Evolutionary conservation across 164 flowering plant genomes (phyloP).

Genomic region (Kingdonia uniflora): DNA sequence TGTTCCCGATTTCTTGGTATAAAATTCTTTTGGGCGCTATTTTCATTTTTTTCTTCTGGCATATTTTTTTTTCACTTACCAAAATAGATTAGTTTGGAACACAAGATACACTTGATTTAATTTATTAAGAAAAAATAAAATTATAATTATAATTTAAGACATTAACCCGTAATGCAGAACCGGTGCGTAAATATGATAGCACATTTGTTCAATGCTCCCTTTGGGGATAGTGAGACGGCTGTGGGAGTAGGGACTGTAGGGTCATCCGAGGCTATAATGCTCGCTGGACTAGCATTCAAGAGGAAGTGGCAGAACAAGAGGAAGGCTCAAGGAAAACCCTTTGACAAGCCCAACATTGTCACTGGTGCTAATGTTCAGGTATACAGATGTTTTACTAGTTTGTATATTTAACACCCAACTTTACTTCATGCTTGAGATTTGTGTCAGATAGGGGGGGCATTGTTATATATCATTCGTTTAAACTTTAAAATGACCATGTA

Average conservation of each 20-base stretch:
- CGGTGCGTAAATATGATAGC: slow-evolving; percentile 77
- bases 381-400: background rate
- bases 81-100: too few species aligned
- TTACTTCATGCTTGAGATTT: background rate
- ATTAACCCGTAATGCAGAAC: slow-evolving; percentile 31
- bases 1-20: too few species aligned
- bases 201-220: slow-evolving; percentile 49
- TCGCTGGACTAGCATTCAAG: slow-evolving; percentile 69
- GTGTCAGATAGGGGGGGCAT: background rate
- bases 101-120: background rate
- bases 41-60: too few species aligned
- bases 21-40: too few species aligned
- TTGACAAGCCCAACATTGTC: slow-evolving; percentile 65
- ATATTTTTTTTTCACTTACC: too few species aligned
- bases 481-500: too few species aligned
- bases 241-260: slow-evolving; percentile 66
- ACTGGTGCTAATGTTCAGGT: slow-evolving; percentile 69
- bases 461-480: too few species aligned
- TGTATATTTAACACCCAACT: too few species aligned
- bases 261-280: slow-evolving; percentile 71
- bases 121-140: background rate
- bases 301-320: slow-evolving; percentile 66
- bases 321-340: slow-evolving; percentile 39
- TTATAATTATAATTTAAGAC: background rate
- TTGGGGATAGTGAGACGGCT: slow-evolving; percentile 39